Percentiles rank a stretch among this genome's conserved stretches.
These are phyloP conservation scores for Pseudogymnoascus sp. DNA, from an alignment of 2,329 filamentous ascomycete species.

Conservation along the genomic window DNA sequence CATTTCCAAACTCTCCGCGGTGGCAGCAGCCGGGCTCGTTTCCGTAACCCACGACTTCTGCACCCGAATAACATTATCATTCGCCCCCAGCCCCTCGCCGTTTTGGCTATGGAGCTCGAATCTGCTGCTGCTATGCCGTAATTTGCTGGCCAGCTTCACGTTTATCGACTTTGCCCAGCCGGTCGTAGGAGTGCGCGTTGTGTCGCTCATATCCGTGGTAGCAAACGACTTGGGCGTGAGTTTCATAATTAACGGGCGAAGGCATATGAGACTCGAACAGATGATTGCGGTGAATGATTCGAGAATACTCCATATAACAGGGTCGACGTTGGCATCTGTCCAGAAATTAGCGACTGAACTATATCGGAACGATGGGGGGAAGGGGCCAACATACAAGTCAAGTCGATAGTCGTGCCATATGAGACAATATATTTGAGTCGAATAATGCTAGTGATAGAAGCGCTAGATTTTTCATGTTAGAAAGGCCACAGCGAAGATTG, in stretches of 20 bases:
- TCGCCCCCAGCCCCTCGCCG: background rate
- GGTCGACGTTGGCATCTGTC: slow-evolving; percentile 21
- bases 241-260: slow-evolving; percentile 21
- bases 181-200: background rate
- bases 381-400: slow-evolving; percentile 18
- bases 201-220: background rate
- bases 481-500: background rate
- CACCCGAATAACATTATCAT: background rate
- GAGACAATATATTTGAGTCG: slow-evolving; percentile 21
- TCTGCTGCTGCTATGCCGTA: background rate
- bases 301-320: slow-evolving; percentile 25
- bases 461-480: slow-evolving; percentile 15
- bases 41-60: slow-evolving; percentile 5
- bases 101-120: background rate
- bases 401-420: slow-evolving; percentile 19
- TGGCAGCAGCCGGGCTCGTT: background rate
- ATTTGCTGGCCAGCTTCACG: background rate
- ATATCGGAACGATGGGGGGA: background rate
- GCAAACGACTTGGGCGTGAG: slow-evolving; percentile 14
- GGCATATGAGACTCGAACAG: slow-evolving; percentile 24
- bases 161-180: slow-evolving; percentile 2
- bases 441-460: slow-evolving; percentile 21
- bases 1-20: background rate
- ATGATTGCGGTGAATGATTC: slow-evolving; percentile 24
- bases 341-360: background rate